Evolutionary conservation across 768 basidiomycete genomes (phyloP), one percentile per base, ranked within the genome.

Genomic region (Lactifluus subvellereus): DNA sequence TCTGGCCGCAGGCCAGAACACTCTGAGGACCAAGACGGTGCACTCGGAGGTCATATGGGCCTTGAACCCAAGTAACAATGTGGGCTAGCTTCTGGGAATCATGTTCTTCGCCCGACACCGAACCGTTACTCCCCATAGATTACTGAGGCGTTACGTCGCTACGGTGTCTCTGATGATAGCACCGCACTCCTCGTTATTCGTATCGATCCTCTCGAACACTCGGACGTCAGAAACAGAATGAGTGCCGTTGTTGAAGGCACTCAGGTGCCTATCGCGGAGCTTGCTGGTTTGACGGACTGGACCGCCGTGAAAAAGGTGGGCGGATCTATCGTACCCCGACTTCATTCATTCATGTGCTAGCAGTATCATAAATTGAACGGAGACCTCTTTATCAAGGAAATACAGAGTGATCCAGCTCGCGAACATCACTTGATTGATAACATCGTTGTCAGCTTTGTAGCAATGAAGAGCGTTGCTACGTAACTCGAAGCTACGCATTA

Each of bases 21-120:
- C 76, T 0, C 77, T 96, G 60, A 80, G 87, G 52, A 94, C 95
- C 1, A 91, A 88, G 75, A 92, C 93, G 1, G 75, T 94, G 0
- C 94, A 98, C 71, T 93, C 93, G 0, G 95, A 98, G 73, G 81
- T 98, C 55, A 78, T 98, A n/a, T 94, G 89, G 80, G 76, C 83
- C 22, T 77, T 98, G 53, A 92, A 89, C 66, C 93, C 94, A 2
- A 91, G 86, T 5, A 90, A 91, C 66, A 97, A 95, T 71, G 92
- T 91, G 58, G 53, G 79, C 69, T 32, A 43, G 20, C 16, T 7
- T 32, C 30, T 13, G 6, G 69, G 49, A 20, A 5, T 40, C 9
- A 37, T 53, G 22, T 27, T 60, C 22, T 52, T 38, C 22, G 11
- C 27, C 7, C 20, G 20, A 20, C n/a, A 27, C 48, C 20, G 27